phyloP scores from a whole-genome alignment of 2,329 filamentous ascomycete species.

The Colletotrichum orbiculare region DNA sequence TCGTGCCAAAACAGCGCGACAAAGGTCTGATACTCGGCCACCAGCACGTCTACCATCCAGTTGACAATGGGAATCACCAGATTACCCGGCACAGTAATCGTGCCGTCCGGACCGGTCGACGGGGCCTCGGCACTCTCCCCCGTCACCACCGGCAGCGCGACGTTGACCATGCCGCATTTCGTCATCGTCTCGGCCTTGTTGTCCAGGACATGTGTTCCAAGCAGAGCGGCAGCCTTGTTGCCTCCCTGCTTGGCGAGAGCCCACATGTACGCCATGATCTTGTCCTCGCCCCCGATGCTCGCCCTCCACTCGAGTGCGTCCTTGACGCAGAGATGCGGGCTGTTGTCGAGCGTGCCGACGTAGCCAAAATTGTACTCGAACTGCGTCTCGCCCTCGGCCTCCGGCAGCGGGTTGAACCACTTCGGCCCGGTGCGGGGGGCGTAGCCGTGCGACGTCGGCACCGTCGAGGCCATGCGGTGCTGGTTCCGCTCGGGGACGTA shows the following conservation, averaged over 20 bases:
- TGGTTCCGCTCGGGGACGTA: slow-evolving; percentile 85
- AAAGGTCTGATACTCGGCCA: slow-evolving; percentile 76
- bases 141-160: slow-evolving; percentile 73
- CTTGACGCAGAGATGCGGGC: slow-evolving; percentile 77
- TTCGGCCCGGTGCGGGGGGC: slow-evolving; percentile 51
- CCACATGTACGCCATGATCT: slow-evolving; percentile 72
- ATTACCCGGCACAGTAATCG: slow-evolving; percentile 43
- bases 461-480: slow-evolving; percentile 74
- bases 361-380: slow-evolving; percentile 82
- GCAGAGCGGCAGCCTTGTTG: slow-evolving; percentile 65
- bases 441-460: slow-evolving; percentile 87
- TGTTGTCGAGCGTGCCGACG: slow-evolving; percentile 79
- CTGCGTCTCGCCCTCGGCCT: slow-evolving; percentile 56
- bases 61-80: slow-evolving; percentile 55
- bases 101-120: slow-evolving; percentile 35
- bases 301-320: slow-evolving; percentile 78
- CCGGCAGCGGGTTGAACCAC: slow-evolving; percentile 55
- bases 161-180: slow-evolving; percentile 77
- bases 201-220: slow-evolving; percentile 80
- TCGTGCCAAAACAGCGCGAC: slow-evolving; percentile 72
- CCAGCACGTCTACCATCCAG: slow-evolving; percentile 68
- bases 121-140: slow-evolving; percentile 40
- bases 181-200: slow-evolving; percentile 71
- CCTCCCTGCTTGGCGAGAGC: slow-evolving; percentile 73
- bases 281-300: slow-evolving; percentile 77